Percentiles rank a stretch among this genome's conserved stretches.
Conservation (phyloP, 495 filamentous ascomycete species). For the Platismatia glauca region DNA sequence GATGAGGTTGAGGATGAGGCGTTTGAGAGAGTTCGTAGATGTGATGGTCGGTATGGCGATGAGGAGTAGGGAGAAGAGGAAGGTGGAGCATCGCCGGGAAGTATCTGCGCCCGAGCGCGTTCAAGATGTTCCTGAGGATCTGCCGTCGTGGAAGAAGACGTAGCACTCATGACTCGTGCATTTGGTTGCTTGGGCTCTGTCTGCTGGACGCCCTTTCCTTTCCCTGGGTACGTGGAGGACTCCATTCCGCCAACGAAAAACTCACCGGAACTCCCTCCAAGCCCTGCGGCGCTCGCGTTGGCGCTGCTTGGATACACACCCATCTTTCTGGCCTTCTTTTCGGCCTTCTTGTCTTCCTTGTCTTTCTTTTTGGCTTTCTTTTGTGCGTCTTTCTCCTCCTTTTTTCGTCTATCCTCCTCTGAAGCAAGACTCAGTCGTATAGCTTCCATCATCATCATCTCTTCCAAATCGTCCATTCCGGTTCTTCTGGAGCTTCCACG, state of each 20-base stretch:
- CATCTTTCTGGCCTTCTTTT: slow-evolving; percentile 61
- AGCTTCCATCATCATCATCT: slow-evolving; percentile 98
- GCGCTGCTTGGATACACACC: slow-evolving; percentile 36
- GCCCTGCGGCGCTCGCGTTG: slow-evolving; percentile 28
- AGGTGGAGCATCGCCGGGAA: slow-evolving; percentile 22
- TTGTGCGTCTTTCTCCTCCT: slow-evolving; percentile 67
- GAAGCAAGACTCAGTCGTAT: slow-evolving; percentile 79
- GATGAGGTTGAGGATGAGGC: slow-evolving; percentile 76
- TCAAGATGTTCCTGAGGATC: slow-evolving; percentile 23
- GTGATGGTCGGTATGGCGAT: slow-evolving; percentile 47
- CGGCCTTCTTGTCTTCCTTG: slow-evolving; percentile 72
- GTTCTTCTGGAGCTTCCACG: slow-evolving; percentile 52
- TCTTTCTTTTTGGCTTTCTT: slow-evolving; percentile 78
- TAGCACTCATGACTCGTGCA: slow-evolving; percentile 13
- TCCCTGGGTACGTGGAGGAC: slow-evolving; percentile 36
- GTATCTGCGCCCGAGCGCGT: slow-evolving; percentile 24
- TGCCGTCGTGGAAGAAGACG: slow-evolving; percentile 7
- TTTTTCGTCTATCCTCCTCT: slow-evolving; percentile 79
- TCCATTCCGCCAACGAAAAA: slow-evolving; percentile 29
- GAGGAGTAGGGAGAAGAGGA: slow-evolving; percentile 27
- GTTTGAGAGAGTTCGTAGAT: slow-evolving; percentile 71
- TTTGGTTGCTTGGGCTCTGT: slow-evolving; percentile 23
- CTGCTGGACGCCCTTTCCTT: slow-evolving; percentile 75
- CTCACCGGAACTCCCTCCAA: slow-evolving; percentile 31
- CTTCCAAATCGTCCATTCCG: slow-evolving; percentile 81